Conservation (phyloP, 805 yeast genomes). For the Torulaspora gathmanii region DNA sequence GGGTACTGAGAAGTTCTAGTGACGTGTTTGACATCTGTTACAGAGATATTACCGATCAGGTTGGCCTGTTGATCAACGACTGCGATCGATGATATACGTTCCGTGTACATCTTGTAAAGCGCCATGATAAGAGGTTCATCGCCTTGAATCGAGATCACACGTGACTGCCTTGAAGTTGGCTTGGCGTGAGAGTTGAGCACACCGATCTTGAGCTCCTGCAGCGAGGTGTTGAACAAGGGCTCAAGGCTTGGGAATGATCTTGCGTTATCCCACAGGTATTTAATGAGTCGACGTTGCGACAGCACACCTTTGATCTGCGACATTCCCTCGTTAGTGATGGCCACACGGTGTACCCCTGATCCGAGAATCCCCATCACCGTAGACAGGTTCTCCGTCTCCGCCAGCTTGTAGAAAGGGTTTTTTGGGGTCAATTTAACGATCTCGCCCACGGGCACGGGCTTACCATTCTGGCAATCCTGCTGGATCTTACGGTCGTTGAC, state of each 20-base stretch:
- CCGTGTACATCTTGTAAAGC: constrained; percentile 73
- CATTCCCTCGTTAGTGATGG: constrained; percentile 56
- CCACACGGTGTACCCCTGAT: constrained; percentile 92
- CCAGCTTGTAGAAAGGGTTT: constrained; percentile 78
- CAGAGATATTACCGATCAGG: constrained; percentile 86
- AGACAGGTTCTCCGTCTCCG: constrained; percentile 61
- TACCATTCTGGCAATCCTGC: constrained; percentile 72
- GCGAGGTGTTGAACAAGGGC: constrained; percentile 58
- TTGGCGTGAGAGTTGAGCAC: constrained; percentile 38
- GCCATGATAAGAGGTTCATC: constrained; percentile 88
- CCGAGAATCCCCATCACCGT: constrained; percentile 83
- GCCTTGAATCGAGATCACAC: constrained; percentile 77
- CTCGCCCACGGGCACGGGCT: constrained; percentile 86
- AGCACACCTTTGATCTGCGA: constrained; percentile 72
- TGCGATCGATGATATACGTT: constrained; percentile 84
- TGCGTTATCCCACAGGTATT: constrained; percentile 89
- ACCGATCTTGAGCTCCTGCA: constrained; percentile 75
- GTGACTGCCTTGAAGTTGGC: constrained; percentile 40
- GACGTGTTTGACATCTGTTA: constrained; percentile 87
- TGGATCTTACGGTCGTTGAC: constrained; percentile 35
- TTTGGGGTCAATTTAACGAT: constrained; percentile 81
- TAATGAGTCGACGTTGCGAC: constrained; percentile 83
- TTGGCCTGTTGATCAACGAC: constrained; percentile 77
- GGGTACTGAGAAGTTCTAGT: constrained; percentile 84
- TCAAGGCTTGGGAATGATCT: constrained; percentile 80